phyloP scores from a whole-genome alignment of 345 rosid species.

The Eucalyptus cloeziana region DNA sequence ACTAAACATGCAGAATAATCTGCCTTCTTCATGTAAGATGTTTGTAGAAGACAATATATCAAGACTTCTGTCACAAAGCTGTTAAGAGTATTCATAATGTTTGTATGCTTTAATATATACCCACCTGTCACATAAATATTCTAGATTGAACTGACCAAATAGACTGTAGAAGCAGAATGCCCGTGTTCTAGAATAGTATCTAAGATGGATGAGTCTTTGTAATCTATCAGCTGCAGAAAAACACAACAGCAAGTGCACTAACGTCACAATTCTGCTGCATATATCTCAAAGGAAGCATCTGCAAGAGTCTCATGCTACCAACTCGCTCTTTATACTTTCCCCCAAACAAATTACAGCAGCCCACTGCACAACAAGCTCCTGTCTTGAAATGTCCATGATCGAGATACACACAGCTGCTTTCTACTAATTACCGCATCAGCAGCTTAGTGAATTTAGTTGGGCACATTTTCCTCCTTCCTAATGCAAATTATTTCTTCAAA shows the following conservation, averaged over 20 bases:
- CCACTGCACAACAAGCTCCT: background rate
- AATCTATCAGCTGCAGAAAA: background rate
- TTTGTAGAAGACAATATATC: background rate
- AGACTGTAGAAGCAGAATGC: background rate
- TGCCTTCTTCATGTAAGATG: background rate
- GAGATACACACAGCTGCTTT: background rate
- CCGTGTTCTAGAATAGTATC: background rate
- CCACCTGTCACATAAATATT: background rate
- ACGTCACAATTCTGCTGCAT: background rate
- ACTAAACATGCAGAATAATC: background rate
- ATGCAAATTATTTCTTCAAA: background rate
- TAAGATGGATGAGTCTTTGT: background rate
- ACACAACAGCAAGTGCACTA: background rate
- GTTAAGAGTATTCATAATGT: background rate
- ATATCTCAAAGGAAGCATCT: background rate
- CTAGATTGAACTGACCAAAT: background rate
- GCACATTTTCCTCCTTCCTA: background rate
- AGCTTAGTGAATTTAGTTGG: background rate
- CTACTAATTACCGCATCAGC: background rate
- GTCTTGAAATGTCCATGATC: background rate
- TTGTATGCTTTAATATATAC: background rate
- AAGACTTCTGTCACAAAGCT: background rate
- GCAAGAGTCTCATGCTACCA: background rate
- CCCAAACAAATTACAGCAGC: accelerated
- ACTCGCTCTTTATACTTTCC: background rate